phyloP scores from a whole-genome alignment of 371 early-diverging fungal genomes.

The Sporodiniella umbellata region DNA sequence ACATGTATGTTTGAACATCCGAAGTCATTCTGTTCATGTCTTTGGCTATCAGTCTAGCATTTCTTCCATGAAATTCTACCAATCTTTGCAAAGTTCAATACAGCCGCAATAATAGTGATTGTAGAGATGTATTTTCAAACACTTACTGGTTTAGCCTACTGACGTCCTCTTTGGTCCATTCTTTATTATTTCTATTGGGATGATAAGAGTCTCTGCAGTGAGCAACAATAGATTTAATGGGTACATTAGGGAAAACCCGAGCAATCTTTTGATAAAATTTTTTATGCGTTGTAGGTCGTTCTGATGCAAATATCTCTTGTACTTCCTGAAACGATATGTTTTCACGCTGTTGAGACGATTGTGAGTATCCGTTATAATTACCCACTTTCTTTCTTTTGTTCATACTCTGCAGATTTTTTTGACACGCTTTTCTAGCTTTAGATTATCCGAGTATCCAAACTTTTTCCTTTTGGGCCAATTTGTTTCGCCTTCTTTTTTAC shows the following conservation, averaged over 20 bases:
- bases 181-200: neutral
- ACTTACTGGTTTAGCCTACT: slow-evolving; percentile 11
- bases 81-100: too few species aligned
- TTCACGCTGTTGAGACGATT: slow-evolving; percentile 8
- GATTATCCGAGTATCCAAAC: slow-evolving; percentile 17
- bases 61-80: slow-evolving; percentile 6
- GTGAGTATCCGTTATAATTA: neutral
- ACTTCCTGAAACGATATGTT: slow-evolving; percentile 6
- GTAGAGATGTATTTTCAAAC: too few species aligned
- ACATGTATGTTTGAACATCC: slow-evolving; percentile 1
- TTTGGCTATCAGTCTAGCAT: neutral
- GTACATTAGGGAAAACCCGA: slow-evolving; percentile 13
- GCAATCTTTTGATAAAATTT: slow-evolving; percentile 12
- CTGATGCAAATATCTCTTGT: slow-evolving; percentile 11
- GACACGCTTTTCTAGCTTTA: slow-evolving; percentile 21
- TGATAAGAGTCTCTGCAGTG: slow-evolving; percentile 10
- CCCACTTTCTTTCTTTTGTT: neutral
- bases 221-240: slow-evolving; percentile 1
- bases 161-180: slow-evolving; percentile 17
- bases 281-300: neutral
- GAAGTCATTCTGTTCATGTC: slow-evolving; percentile 7
- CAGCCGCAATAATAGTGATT: too few species aligned
- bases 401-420: slow-evolving; percentile 25
- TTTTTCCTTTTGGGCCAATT: slow-evolving; percentile 13
- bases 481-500: neutral